Evolutionary conservation across 169 alveolate genomes (phyloP).

Genomic region (Cryptosporidium felis): DNA sequence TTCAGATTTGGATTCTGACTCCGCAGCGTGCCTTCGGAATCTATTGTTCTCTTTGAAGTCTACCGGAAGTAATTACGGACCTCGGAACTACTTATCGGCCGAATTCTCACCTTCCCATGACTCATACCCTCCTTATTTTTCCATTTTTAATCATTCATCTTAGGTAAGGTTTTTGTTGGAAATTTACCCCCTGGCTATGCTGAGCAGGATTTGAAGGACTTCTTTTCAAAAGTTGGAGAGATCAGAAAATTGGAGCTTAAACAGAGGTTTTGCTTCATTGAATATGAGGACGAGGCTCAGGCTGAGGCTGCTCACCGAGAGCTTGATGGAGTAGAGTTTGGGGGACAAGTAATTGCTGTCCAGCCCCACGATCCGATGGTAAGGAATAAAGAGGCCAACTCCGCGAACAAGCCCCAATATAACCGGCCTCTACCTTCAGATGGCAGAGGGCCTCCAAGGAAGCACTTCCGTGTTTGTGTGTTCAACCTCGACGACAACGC

Average conservation of each 20-base stretch:
- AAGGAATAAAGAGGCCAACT: conserved; percentile 62
- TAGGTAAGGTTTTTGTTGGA: conserved; percentile 83
- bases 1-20: no score
- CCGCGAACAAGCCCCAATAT: conserved; percentile 29
- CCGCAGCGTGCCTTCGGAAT: no score
- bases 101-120: no score
- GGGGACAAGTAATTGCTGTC: conserved; percentile 74
- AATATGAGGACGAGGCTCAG: conserved; percentile 79
- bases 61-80: no score
- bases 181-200: conserved; percentile 82
- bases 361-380: conserved; percentile 72
- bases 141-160: no score
- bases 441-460: conserved; percentile 73
- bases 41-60: no score
- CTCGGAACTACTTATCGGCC: no score
- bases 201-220: conserved; percentile 82
- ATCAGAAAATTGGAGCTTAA: conserved; percentile 80
- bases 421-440: conserved; percentile 69
- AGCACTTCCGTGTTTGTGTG: conserved; percentile 76
- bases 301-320: conserved; percentile 81
- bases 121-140: no score
- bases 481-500: conserved; percentile 83
- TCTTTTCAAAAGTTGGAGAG: conserved; percentile 81
- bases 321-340: conserved; percentile 61
- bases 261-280: conserved; percentile 84